These are phyloP conservation scores for Urtica urens DNA, from an alignment of 306 rosid genomes.

Conservation along the genomic window DNA sequence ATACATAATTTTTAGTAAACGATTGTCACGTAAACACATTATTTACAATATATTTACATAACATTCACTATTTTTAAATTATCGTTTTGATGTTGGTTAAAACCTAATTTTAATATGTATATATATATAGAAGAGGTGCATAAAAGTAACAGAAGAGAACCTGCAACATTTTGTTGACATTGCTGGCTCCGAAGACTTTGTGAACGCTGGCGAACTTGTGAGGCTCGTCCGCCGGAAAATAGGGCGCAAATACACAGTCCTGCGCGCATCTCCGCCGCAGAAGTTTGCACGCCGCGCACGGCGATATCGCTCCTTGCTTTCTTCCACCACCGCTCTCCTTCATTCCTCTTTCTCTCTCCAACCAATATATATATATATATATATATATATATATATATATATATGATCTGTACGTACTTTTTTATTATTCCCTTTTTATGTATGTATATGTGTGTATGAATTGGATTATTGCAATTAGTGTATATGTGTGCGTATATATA, in stretches of 20 bases:
- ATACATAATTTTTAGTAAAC: too few relatives aligned
- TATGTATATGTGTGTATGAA: too few relatives aligned
- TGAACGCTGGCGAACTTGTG: constrained; percentile 88
- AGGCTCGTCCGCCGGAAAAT: constrained; percentile 94
- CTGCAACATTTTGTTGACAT: constrained; percentile 97
- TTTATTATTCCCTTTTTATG: too few relatives aligned
- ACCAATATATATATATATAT: not conserved
- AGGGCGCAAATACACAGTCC: constrained; percentile 91
- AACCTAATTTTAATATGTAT: too few relatives aligned
- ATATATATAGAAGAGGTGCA: too few relatives aligned
- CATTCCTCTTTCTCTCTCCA: constrained; percentile 24
- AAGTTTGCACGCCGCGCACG: constrained; percentile 98
- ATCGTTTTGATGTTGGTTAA: too few relatives aligned
- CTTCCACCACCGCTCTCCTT: constrained; percentile 47
- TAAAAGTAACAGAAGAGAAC: too few relatives aligned
- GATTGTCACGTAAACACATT: too few relatives aligned
- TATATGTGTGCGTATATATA: too few relatives aligned
- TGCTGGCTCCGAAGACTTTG: constrained; percentile 95
- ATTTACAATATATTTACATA: too few relatives aligned
- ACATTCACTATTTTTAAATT: too few relatives aligned
- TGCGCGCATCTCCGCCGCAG: constrained; percentile 72
- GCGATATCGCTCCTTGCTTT: constrained; percentile 72
- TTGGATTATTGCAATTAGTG: too few relatives aligned
- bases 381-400: not conserved
- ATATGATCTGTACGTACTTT: not conserved